Conservation (phyloP, 2,329 filamentous ascomycete genomes). For the Onygenales sp. region DNA sequence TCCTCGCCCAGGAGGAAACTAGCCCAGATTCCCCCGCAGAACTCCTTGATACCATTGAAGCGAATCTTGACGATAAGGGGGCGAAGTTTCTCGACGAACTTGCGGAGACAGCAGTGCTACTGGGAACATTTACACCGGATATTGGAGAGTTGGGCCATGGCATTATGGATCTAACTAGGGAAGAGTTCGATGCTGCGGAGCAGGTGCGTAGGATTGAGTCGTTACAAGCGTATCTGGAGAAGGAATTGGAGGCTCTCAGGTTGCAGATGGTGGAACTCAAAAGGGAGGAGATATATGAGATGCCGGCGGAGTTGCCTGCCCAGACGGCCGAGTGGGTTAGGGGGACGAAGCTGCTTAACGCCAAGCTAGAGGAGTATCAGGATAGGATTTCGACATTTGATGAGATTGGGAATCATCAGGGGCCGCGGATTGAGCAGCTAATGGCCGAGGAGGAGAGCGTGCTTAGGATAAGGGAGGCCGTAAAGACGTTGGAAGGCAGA, state of each 20-base stretch:
- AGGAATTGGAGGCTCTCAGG: constrained; percentile 35
- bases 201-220: constrained; percentile 47
- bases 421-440: constrained; percentile 41
- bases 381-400: constrained; percentile 41
- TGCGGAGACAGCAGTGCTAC: constrained; percentile 41
- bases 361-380: constrained; percentile 59
- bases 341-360: constrained; percentile 55
- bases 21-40: constrained; percentile 25
- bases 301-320: constrained; percentile 50
- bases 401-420: constrained; percentile 18
- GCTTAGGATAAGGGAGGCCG: constrained; percentile 47
- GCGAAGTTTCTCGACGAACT: constrained; percentile 48
- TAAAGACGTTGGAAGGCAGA: constrained; percentile 57
- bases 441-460: constrained; percentile 51
- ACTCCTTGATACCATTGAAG: constrained; percentile 46
- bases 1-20: constrained; percentile 19
- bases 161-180: constrained; percentile 48
- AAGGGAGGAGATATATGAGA: constrained; percentile 38
- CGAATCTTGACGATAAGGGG: constrained; percentile 45
- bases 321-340: constrained; percentile 67
- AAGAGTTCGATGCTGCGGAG: constrained; percentile 43
- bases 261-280: constrained; percentile 22
- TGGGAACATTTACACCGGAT: constrained; percentile 42
- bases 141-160: constrained; percentile 42
- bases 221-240: constrained; percentile 48